Conservation (phyloP, 2,329 filamentous ascomycete species). For the Sporothrix globosa region DNA sequence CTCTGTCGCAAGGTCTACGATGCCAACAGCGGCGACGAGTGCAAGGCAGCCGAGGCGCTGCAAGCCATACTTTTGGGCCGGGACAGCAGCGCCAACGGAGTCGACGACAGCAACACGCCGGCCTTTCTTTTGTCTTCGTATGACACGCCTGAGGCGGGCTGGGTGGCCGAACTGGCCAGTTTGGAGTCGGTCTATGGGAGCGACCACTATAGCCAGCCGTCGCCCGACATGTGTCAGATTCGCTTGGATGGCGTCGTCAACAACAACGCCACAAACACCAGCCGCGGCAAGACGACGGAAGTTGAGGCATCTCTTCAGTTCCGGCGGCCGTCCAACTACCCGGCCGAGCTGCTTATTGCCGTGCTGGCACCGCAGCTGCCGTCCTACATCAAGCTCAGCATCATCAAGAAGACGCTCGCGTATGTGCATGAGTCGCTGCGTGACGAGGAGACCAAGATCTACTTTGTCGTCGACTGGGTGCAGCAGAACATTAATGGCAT, state of each 20-base stretch:
- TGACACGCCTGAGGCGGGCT: slow-evolving; percentile 64
- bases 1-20: slow-evolving; percentile 80
- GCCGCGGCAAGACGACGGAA: not conserved
- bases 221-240: slow-evolving; percentile 69
- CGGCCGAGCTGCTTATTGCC: slow-evolving; percentile 68
- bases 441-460: slow-evolving; percentile 87
- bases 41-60: slow-evolving; percentile 74
- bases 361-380: slow-evolving; percentile 70
- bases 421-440: slow-evolving; percentile 71
- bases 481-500: slow-evolving; percentile 82
- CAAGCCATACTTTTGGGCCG: slow-evolving; percentile 67
- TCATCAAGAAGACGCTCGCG: slow-evolving; percentile 74
- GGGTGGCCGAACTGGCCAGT: slow-evolving; percentile 83
- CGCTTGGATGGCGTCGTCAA: slow-evolving; percentile 62
- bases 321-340: slow-evolving; percentile 74
- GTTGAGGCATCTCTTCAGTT: slow-evolving; percentile 63
- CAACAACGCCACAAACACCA: slow-evolving; percentile 49
- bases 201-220: slow-evolving; percentile 66
- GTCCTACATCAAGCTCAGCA: slow-evolving; percentile 89
- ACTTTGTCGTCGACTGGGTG: slow-evolving; percentile 87
- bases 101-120: slow-evolving; percentile 34
- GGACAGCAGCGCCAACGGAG: slow-evolving; percentile 33
- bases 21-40: slow-evolving; percentile 70
- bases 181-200: slow-evolving; percentile 80
- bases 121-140: slow-evolving; percentile 37